These are phyloP conservation scores for Penicillium nucicola DNA, from an alignment of 495 filamentous ascomycete species.

Conservation along the genomic window DNA sequence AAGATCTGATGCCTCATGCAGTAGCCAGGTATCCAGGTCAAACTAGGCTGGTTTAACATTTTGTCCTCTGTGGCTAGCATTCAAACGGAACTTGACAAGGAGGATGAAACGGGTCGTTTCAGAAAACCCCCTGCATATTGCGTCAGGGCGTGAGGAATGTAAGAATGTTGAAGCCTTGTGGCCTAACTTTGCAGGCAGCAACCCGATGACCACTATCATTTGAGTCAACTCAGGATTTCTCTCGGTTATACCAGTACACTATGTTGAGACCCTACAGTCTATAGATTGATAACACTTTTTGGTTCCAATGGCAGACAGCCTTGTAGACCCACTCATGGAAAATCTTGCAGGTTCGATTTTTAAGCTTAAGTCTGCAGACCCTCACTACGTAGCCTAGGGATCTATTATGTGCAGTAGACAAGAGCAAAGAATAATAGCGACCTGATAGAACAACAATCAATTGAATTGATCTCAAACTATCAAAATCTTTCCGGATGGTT, in stretches of 20 bases:
- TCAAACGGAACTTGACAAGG: neutral
- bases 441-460: no score
- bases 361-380: neutral
- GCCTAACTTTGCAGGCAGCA: neutral
- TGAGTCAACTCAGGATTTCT: neutral
- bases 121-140: neutral
- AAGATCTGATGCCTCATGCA: constrained; percentile 9
- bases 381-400: no score
- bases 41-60: neutral
- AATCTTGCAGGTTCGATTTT: neutral
- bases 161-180: neutral
- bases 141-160: neutral
- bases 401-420: no score
- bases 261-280: neutral
- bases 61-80: no score
- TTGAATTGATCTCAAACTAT: no score
- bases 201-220: neutral
- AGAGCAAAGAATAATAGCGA: no score
- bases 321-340: no score
- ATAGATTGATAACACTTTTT: no score
- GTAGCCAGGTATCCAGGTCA: neutral
- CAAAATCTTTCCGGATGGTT: constrained; percentile 10
- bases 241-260: neutral
- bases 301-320: no score
- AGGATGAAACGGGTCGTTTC: neutral